Base-by-base conservation (phyloP, 2,329 filamentous ascomycete genomes). In the Fusarium annulatum region DNA sequence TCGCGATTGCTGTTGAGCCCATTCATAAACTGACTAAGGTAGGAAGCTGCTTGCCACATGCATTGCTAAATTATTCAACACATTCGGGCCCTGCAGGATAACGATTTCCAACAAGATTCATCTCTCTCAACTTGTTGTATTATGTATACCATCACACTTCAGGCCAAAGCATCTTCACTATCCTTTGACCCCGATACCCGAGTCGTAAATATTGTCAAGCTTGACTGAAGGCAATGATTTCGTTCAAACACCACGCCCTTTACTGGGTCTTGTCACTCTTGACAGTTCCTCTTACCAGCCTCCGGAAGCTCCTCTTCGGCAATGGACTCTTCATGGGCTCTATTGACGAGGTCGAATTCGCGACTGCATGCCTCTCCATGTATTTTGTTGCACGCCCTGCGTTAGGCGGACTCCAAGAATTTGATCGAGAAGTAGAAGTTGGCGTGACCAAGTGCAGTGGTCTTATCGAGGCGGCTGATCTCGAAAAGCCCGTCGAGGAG, bases 261-360 rank as follows among this genome's bases (percentile, higher is more conserved):
- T 67, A 69, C 56, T 77, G 76, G 76, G 49, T 18, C 10, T 7
- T 77, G 15, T 74, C 76, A 4, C 21, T 71, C 26, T 42, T 57
- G n/a, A 65, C 74, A 4, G 23, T 74, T 11, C 60, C 59, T 21
- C 30, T 62, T 15, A 14, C 43, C 16, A 19, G 55, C 10, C 19
- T 71, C 12, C 68, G 67, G 38, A 60, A 51, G 14, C 30, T 26
- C 15, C 63, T 72, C 11, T 34, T 19, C 12, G 23, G 56, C 19
- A 21, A 28, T 23, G 57, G n/a, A 21, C 39, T 72, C 9, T 42
- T 68, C 14, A 39, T 56, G 15, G 39, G 41, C 23, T 26, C 23
- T 14, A 14, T 64, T 15, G 42, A 64, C 16, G 64, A 60, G n/a
- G n/a, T 49, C 26, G 34, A 56, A 12, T 52, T 42, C 12, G 34